Percentiles rank a stretch among this genome's conserved stretches.
phyloP scores from a whole-genome alignment of 2,329 filamentous ascomycete species.

The Sarocladium oryzae region DNA sequence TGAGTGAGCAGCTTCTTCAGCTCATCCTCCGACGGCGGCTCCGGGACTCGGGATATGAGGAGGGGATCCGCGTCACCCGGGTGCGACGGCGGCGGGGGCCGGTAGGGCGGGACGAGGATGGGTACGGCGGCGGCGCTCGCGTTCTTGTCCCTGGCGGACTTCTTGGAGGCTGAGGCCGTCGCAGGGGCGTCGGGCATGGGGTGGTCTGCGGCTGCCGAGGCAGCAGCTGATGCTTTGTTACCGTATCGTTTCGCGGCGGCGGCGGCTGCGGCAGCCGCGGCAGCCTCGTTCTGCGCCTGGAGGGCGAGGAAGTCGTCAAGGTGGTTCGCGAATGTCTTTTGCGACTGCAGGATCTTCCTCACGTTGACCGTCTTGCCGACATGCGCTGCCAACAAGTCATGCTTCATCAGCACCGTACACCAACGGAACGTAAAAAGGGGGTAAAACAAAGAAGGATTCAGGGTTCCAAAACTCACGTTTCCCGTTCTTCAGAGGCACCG shows the following conservation, averaged over 20 bases:
- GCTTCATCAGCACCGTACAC: background rate
- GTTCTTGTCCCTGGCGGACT: slow-evolving; percentile 9
- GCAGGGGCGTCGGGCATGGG: slow-evolving; percentile 19
- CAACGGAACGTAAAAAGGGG: background rate
- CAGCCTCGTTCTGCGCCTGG: slow-evolving; percentile 36
- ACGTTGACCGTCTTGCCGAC: slow-evolving; percentile 62
- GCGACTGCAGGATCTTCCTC: slow-evolving; percentile 69
- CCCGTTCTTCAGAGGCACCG: slow-evolving; percentile 48
- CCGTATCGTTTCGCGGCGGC: slow-evolving; percentile 21
- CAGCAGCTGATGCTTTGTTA: slow-evolving; percentile 14
- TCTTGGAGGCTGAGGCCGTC: background rate
- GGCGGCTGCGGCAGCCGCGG: slow-evolving; percentile 25
- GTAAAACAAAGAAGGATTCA: background rate
- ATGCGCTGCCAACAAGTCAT: slow-evolving; percentile 24
- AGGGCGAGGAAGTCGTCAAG: slow-evolving; percentile 71
- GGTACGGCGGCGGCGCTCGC: slow-evolving; percentile 4
- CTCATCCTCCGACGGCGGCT: slow-evolving; percentile 52
- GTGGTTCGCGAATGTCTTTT: slow-evolving; percentile 79
- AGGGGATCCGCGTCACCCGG: slow-evolving; percentile 50
- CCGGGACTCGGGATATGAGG: slow-evolving; percentile 51
- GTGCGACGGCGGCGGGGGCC: slow-evolving; percentile 29
- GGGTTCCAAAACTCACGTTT: slow-evolving; percentile 3
- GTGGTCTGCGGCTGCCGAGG: slow-evolving; percentile 18
- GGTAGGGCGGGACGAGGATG: slow-evolving; percentile 28
- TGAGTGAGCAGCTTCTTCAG: slow-evolving; percentile 57